Evolutionary conservation across 306 rosid species (phyloP), one percentile per base, ranked within the genome.

Genomic region (Vicia sativa): DNA sequence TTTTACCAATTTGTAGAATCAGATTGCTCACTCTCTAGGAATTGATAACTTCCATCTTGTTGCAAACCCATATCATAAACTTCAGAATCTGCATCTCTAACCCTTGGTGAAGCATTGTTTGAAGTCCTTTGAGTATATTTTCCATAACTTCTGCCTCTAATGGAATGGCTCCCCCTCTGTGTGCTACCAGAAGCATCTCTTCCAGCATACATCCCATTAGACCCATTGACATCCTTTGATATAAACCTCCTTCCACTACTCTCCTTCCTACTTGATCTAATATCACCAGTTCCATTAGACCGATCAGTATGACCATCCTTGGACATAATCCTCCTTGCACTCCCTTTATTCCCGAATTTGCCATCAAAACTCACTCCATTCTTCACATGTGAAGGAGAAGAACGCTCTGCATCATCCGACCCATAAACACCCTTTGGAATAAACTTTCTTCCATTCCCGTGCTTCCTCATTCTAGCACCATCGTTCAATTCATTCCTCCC

Each of bases 11-110:
- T 31, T 10, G 46, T 46, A 29, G 70, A 52, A 8, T 68, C 65
- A 65, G 68, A 65, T 52, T 68, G 74, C 55, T 84, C 83, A 58
- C 72, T 79, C 56, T 72, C 54, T 39, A 14, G 72, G 65, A 88
- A 72, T 9, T 84, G 83, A 67, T 80, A 86, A 39, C 82, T 86
- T 58, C 96, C 98, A 65, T 90, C 95, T 45, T 78, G 78, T 74
- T 78, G 83, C 82, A 88, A 82, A 74, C 73, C 83, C 97, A 93
- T 88, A 68, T 90, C 90, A 62, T 79, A 86, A 37, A 86, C 87
- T 56, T 85, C 86, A 25, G 93, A 80, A 37, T 65, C 53, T 37
- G 78, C 38, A 68, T 42, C 79, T 59, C 70, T 65, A 65, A 52
- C 50, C 61, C 68, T 55, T 76, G 10, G 19, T 12, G 75, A 78